Conservation (phyloP, 2,329 filamentous ascomycete genomes). For the Emericellopsis atlantica region DNA sequence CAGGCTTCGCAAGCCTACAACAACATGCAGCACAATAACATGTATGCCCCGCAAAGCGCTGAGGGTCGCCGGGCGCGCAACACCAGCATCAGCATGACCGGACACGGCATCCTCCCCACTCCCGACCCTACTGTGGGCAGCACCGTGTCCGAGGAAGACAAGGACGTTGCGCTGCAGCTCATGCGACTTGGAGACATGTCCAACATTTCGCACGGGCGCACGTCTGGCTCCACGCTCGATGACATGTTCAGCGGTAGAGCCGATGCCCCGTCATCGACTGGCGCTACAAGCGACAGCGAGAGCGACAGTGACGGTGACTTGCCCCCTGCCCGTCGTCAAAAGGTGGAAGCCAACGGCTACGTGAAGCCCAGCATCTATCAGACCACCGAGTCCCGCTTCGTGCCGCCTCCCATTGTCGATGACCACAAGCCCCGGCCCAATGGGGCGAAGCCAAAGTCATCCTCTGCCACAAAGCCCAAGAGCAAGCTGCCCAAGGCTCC, state of each 20-base stretch:
- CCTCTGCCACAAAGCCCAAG: conserved; percentile 17
- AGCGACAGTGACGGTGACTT: conserved; percentile 52
- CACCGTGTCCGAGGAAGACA: conserved; percentile 88
- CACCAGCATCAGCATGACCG: conserved; percentile 33
- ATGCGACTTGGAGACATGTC: conserved; percentile 93
- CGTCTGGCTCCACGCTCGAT: conserved; percentile 84
- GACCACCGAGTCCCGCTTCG: conserved; percentile 35
- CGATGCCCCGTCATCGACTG: conserved; percentile 73
- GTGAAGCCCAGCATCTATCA: conserved; percentile 32
- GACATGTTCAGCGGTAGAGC: conserved; percentile 87
- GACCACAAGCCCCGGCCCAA: conserved; percentile 22
- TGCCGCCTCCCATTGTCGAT: conserved; percentile 29
- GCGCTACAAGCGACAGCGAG: conserved; percentile 69
- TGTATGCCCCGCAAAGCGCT: conserved; percentile 50
- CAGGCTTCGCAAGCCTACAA: conserved; percentile 73
- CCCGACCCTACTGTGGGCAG: conserved; percentile 96
- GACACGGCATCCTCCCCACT: conserved; percentile 60
- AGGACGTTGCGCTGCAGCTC: conserved; percentile 89
- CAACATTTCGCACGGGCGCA: conserved; percentile 79
- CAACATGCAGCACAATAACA: conserved; percentile 33
- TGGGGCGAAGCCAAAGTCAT: conserved; percentile 25
- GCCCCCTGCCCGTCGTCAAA: conserved; percentile 45
- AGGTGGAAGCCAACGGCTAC: conserved; percentile 23
- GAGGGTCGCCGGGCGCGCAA: conserved; percentile 56
- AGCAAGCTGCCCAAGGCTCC: conserved; percentile 27